Evolutionary conservation across 1,284 basidiomycete genomes (phyloP), one percentile per base, ranked within the genome.

Genomic region (Cryptococcus sp.): DNA sequence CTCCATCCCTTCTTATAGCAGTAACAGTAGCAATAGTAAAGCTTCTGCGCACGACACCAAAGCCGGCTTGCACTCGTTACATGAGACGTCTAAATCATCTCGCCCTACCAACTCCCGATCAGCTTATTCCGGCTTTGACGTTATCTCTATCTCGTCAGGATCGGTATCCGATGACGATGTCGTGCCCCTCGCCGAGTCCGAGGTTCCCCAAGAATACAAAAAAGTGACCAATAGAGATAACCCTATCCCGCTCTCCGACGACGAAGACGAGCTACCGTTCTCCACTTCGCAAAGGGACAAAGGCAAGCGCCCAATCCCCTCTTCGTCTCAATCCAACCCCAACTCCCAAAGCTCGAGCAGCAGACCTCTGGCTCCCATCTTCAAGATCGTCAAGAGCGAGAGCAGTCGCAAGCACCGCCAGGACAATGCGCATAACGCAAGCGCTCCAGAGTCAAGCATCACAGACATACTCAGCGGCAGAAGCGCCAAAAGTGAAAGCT

Each of bases 201-300:
- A 62, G 25, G 53, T 64, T 7, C 62, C 62, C 6, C 44, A 19
- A 3, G 50, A 54, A 17, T 54, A 55, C 38, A 48, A 27, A n/a
- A 66, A 62, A 48, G 44, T 53, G 17, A 66, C 61, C 49, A 66
- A 66, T 17, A 44, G 41, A 31, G 56, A 62, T 40, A 50, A 59
- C 22, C 64, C 64, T 5, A 58, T 62, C 58, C 15, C 38, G 6
- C 45, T 66, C 41, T 35, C 25, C 10, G 55, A 57, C 31, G 57
- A 60, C 19, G 58, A 52, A 23, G 58, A 56, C 17, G 59, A 56
- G 42, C 46, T 53, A 7, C 20, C 23, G 13, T 27, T 51, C 35
- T 53, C 15, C 31, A 10, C 31, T 35, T 35, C 31, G 40, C 11
- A 25, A 25, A 42, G 51, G 45, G 59, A 52, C 3, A 60, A 52